Evolutionary conservation across 1,284 basidiomycete species (phyloP).

Genomic region (Cutaneotrichosporon dermatis): DNA sequence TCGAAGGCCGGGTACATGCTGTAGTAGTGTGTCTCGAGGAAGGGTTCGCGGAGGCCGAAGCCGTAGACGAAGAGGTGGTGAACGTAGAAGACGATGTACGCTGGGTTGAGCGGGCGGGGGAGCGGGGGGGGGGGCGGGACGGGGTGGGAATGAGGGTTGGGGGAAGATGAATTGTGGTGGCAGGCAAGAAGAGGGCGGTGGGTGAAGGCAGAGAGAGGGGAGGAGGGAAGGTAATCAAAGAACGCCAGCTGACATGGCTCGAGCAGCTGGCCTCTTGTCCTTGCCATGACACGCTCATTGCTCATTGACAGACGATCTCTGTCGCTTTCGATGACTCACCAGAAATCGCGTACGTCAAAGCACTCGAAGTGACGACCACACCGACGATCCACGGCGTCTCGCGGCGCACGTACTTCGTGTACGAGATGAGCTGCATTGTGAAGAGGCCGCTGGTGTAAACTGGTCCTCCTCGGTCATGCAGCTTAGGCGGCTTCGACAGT

Average conservation of each 20-base stretch:
- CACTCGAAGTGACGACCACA: background rate
- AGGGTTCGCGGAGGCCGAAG: background rate
- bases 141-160: no score
- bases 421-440: conserved; percentile 21
- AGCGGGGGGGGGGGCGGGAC: no score
- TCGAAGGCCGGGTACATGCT: conserved; percentile 24
- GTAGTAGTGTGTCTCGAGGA: background rate
- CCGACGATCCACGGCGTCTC: background rate
- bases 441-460: conserved; percentile 21
- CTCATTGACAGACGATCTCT: no score
- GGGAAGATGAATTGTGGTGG: no score
- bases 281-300: no score
- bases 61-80: background rate
- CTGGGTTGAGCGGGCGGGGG: no score
- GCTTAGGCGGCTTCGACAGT: no score
- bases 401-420: conserved; percentile 6
- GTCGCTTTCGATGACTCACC: background rate
- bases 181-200: no score
- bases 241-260: no score
- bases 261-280: no score
- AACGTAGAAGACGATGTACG: background rate
- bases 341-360: background rate
- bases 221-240: no score
- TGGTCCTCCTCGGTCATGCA: background rate
- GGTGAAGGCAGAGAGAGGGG: no score